Evolutionary conservation across 139 green algal genomes (phyloP), one percentile per base, ranked within the genome.

Genomic region (Chlamydomonas eustigma): DNA sequence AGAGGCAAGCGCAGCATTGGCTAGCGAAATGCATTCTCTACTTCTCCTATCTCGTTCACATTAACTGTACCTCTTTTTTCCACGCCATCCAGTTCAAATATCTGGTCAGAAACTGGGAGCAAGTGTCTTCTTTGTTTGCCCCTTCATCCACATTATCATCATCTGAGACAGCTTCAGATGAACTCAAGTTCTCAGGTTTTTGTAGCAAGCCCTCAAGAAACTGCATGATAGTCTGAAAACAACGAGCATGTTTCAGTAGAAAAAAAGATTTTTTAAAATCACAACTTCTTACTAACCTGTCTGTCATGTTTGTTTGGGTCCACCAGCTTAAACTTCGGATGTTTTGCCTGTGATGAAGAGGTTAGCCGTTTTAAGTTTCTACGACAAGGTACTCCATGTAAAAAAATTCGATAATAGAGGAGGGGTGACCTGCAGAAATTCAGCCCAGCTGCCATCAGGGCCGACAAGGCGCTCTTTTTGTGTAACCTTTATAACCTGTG

Each of bases 201-300:
- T 18, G 12, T 18, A 58, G 44, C 44, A 58, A 18, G 12, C 44
- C 44, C 44, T 58, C 44, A 18, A 58, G 12, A 18, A 58, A 58
- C 44, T 58, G 12, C 12, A 58, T 58, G 44, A 58, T 12, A 58
- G 44, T 58, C 44, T 58, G 44, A n/a, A n/a, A n/a, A n/a, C 44
- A 18, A 28, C 44, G 18, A 12, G 44, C 44, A 58, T 18, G 44
- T 18, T 58, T 58, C 12, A 58, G 18, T 12, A 18, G 12, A 28
- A 58, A 58, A 58, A 12, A 58, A 18, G 44, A 58, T 58, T 58
- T 58, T 58, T 58, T 58, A 28, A 58, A 58, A 58, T 58, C 12
- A 18, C 12, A 28, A 28, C 44, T 28, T 18, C 18, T 58, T 58
- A 58, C 44, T 58, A 58, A 12, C 44, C 18, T 58, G 12, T 58